Evolutionary conservation across 164 flowering plant genomes (phyloP), one percentile per base, ranked within the genome.

Genomic region (Magnolia officinalis): DNA sequence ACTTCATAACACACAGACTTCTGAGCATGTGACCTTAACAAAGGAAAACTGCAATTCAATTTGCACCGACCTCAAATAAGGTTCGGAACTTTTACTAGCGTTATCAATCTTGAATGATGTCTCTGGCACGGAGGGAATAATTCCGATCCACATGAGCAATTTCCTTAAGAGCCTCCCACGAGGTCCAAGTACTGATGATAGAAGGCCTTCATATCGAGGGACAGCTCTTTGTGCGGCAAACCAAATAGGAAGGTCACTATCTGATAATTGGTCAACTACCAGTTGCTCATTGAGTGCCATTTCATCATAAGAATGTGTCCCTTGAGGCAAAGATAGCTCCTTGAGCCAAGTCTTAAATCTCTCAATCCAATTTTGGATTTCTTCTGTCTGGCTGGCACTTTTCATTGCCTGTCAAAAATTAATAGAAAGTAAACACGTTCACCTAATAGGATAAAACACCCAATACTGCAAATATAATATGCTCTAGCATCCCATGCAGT

Each of bases 171-270:
- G 91, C 88, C 94, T 87, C 77, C 83, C 91, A 73, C 99, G 94
- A 45, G 99, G 97, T 65, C 99, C 99, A 0, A 52, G 49, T 81
- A 80, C 77, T 29, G 91, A 78, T 81, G 97, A 88, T 67, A 96
- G 75, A 82, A 93, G 74, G 26, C 91, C 95, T 87, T 96, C 95
- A 85, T 93, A 96, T 18, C 92, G 94, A 80, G 87, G 82, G 58
- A 91, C 89, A 76, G 98, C 98, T 79, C 81, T 92, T 78, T 93
- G 96, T 72, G 99, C 96, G 59, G 99, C 99, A 72, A 91, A 75
- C 97, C 97, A 91, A 61, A 95, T 90, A 69, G 98, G 98, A 70
- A 89, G 89, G 7, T 89, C 92, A 74, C 73, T 76, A 24, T 86
- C 85, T 76, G 89, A 84, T 72, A 79, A 72, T 72, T 84, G 77